Evolutionary conservation across 179 eudicot genomes (phyloP).

Genomic region (Kewa caespitosa): DNA sequence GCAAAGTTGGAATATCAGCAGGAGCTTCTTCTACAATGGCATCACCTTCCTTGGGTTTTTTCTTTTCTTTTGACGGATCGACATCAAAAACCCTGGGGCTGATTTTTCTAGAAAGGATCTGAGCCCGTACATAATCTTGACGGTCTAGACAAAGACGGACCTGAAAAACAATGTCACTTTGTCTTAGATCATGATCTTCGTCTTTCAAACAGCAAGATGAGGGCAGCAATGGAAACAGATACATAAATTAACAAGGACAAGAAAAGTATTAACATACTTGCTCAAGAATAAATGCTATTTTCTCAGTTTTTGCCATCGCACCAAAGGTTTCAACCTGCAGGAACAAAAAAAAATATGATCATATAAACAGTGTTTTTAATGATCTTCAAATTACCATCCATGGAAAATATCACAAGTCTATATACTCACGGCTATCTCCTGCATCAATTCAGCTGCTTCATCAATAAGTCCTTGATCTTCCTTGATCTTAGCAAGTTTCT

Average conservation of each 20-base stretch:
- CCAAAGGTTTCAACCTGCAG: constrained; percentile 96
- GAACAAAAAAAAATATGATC: not conserved
- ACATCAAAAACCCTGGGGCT: constrained; percentile 89
- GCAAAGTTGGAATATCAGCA: constrained; percentile 80
- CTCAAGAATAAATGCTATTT: constrained; percentile 91
- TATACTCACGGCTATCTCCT: constrained; percentile 86
- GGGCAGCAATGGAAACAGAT: not conserved
- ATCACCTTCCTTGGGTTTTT: constrained; percentile 91
- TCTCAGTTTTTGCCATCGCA: constrained; percentile 98
- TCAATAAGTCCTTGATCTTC: constrained; percentile 88
- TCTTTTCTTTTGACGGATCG: constrained; percentile 81
- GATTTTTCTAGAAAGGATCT: constrained; percentile 86
- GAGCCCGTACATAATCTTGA: constrained; percentile 87
- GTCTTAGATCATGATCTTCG: constrained; percentile 1
- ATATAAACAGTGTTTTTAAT: not conserved
- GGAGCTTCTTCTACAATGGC: constrained; percentile 88
- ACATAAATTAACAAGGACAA: not conserved
- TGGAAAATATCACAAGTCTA: not conserved
- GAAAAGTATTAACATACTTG: constrained; percentile 53
- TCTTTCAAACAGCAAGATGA: not conserved
- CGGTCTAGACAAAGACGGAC: constrained; percentile 87
- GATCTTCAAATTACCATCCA: not conserved
- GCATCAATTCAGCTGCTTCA: constrained; percentile 98
- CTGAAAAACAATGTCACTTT: constrained; percentile 30
- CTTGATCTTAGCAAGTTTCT: constrained; percentile 87